Percentiles rank a stretch among this genome's conserved stretches.
phyloP scores from a whole-genome alignment of 1,284 basidiomycete species.

The Ceratobasidium papillatum region DNA sequence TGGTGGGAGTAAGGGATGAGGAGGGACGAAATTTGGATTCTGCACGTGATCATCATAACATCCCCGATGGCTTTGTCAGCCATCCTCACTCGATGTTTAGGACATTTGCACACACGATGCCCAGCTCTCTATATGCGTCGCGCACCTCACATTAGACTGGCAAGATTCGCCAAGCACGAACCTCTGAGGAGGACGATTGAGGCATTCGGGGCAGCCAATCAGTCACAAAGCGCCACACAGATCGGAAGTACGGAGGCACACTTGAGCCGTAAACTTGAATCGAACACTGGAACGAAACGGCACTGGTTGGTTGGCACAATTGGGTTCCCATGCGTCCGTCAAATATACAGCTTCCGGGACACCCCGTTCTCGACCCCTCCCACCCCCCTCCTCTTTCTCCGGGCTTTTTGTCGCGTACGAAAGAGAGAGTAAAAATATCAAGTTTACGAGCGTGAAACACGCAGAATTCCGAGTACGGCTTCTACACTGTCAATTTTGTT shows the following conservation, averaged over 20 bases:
- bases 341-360: neutral
- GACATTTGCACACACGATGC: neutral
- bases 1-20: neutral
- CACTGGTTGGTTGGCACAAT: neutral
- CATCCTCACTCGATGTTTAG: constrained; percentile 11
- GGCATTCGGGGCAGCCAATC: neutral
- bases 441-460: neutral
- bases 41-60: constrained; percentile 34
- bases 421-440: neutral
- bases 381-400: neutral
- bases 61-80: constrained; percentile 35
- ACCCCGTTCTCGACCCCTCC: neutral
- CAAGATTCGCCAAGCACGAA: neutral
- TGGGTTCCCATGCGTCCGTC: constrained; percentile 32
- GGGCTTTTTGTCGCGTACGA: neutral
- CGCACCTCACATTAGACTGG: neutral
- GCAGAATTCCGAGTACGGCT: neutral
- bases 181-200: neutral
- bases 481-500: constrained; percentile 9
- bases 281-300: constrained; percentile 13
- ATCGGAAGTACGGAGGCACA: constrained; percentile 35
- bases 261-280: constrained; percentile 12
- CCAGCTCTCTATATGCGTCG: neutral
- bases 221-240: constrained; percentile 34
- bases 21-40: constrained; percentile 25